Evolutionary conservation across 257 asterid species (phyloP).

Genomic region (Eustoma russellianum): DNA sequence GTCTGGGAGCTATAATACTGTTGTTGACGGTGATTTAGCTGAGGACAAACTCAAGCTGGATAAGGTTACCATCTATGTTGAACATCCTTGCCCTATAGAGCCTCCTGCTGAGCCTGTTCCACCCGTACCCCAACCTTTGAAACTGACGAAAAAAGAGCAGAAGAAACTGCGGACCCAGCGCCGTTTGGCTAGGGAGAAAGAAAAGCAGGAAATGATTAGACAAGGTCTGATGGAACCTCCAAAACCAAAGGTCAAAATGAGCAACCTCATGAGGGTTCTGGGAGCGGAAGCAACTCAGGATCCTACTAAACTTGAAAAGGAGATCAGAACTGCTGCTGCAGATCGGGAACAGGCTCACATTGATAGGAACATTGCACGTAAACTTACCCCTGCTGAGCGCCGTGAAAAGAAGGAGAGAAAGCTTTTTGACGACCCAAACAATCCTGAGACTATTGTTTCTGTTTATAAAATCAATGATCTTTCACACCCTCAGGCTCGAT

Average conservation of each 20-base stretch:
- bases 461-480: constrained; percentile 74
- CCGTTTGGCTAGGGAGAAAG: constrained; percentile 74
- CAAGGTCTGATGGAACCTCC: constrained; percentile 87
- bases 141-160: constrained; percentile 87
- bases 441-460: constrained; percentile 55
- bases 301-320: constrained; percentile 93
- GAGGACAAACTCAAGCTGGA: constrained; percentile 57
- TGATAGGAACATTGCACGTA: constrained; percentile 81
- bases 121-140: constrained; percentile 95
- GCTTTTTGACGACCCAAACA: constrained; percentile 56
- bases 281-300: constrained; percentile 98
- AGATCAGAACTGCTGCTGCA: constrained; percentile 90
- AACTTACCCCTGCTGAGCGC: constrained; percentile 92
- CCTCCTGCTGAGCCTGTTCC: constrained; percentile 87
- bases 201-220: constrained; percentile 90
- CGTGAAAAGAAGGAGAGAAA: constrained; percentile 89
- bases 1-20: constrained; percentile 43
- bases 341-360: constrained; percentile 98
- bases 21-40: constrained; percentile 26
- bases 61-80: constrained; percentile 63
- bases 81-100: constrained; percentile 89
- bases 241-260: constrained; percentile 86
- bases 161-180: constrained; percentile 92
- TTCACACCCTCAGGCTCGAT: constrained; percentile 88
- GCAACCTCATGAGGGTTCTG: constrained; percentile 92